Evolutionary conservation across 352 stramenopile species (phyloP).

Genomic region (Stramenopiles sp.): DNA sequence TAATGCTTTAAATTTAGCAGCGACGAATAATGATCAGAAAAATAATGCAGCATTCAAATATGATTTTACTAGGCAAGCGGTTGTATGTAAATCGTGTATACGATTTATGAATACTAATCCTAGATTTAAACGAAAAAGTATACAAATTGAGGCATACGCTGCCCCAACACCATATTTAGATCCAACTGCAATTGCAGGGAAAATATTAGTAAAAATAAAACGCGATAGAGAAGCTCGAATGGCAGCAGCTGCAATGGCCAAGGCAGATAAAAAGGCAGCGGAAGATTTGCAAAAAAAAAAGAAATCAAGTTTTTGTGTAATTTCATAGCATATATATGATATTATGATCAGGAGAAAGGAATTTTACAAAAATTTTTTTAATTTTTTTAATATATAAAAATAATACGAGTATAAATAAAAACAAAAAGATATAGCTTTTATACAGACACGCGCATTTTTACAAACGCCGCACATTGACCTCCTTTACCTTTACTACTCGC

Average conservation of each 20-base stretch:
- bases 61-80: not conserved
- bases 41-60: not conserved
- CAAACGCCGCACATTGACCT: no score
- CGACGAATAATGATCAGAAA: not conserved
- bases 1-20: not conserved
- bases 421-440: no score
- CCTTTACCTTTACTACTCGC: no score
- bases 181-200: not conserved
- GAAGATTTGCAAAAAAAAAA: not conserved
- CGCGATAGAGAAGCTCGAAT: not conserved
- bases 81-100: not conserved
- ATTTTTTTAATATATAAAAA: no score
- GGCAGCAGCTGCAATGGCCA: not conserved
- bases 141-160: constrained; percentile 4
- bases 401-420: no score
- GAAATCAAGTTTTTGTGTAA: not conserved
- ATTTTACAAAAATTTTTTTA: no score
- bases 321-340: not conserved
- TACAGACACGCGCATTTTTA: no score
- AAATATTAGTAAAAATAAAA: not conserved
- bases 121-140: not conserved
- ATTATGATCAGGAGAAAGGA: no score
- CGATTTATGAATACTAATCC: not conserved
- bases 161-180: not conserved
- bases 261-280: not conserved